Evolutionary conservation across 495 filamentous ascomycete species (phyloP).

Genomic region (Rhypophila decipiens): DNA sequence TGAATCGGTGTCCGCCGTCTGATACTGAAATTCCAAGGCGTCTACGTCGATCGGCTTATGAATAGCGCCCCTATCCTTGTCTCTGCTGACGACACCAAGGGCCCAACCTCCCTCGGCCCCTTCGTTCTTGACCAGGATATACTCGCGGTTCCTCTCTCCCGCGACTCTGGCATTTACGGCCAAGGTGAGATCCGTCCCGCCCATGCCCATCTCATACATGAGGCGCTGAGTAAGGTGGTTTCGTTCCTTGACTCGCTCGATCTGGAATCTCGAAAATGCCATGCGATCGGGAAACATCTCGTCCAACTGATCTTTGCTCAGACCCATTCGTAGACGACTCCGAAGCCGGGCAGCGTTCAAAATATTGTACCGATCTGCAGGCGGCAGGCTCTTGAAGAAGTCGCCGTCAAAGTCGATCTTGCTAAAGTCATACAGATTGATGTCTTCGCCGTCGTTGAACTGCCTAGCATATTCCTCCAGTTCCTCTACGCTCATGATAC

Average conservation of each 20-base stretch:
- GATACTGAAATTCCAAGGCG: constrained; percentile 53
- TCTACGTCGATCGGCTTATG: constrained; percentile 90
- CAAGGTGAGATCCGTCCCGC: constrained; percentile 60
- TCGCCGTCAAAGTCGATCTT: constrained; percentile 96
- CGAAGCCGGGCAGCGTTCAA: constrained; percentile 85
- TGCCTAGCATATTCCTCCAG: constrained; percentile 87
- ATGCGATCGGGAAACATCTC: constrained; percentile 97
- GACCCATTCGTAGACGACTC: constrained; percentile 85
- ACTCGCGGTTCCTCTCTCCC: constrained; percentile 85
- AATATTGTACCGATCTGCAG: constrained; percentile 92
- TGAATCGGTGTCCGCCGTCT: constrained; percentile 48
- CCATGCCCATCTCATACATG: constrained; percentile 93
- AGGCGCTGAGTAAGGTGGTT: constrained; percentile 93
- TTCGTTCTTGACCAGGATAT: constrained; percentile 91
- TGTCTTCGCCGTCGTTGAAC: constrained; percentile 88
- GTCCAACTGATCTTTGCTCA: constrained; percentile 93
- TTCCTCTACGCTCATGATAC: constrained; percentile 91
- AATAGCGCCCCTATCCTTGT: constrained; percentile 65
- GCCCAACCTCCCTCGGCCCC: constrained; percentile 97
- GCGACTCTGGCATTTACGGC: constrained; percentile 66
- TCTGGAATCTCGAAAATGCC: constrained; percentile 94
- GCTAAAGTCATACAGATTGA: constrained; percentile 96
- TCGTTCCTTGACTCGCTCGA: constrained; percentile 82
- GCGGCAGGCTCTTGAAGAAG: constrained; percentile 86
- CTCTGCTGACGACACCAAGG: constrained; percentile 78